These are phyloP conservation scores for Monotropa hypopitys DNA, from an alignment of 179 eudicot genomes.

Conservation along the genomic window DNA sequence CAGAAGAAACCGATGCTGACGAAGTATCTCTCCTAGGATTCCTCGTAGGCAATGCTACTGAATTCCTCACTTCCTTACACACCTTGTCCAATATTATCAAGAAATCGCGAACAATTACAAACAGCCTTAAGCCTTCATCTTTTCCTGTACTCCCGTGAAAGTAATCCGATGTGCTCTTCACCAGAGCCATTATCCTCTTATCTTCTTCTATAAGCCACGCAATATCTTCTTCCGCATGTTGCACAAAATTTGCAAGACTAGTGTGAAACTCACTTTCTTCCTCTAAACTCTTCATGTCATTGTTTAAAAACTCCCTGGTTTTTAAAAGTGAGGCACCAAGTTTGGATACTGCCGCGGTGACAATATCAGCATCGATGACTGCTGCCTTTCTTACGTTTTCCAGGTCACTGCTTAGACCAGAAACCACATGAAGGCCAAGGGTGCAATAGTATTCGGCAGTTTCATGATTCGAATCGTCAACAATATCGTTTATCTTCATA, in stretches of 20 bases:
- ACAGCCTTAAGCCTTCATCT: conserved; percentile 66
- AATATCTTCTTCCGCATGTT: conserved; percentile 44
- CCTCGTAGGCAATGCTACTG: conserved; percentile 23
- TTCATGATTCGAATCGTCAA: conserved; percentile 32
- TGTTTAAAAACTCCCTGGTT: conserved; percentile 41
- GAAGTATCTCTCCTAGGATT: conserved; percentile 22
- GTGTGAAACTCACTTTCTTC: conserved; percentile 42
- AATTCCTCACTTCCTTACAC: conserved; percentile 52
- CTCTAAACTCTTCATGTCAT: conserved; percentile 31
- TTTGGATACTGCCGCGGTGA: conserved; percentile 50
- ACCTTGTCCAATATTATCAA: conserved; percentile 50
- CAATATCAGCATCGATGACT: conserved; percentile 38
- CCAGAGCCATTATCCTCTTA: conserved; percentile 54
- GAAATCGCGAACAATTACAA: conserved; percentile 66
- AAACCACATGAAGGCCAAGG: conserved; percentile 66
- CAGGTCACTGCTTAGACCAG: conserved; percentile 48
- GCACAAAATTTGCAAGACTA: conserved; percentile 40
- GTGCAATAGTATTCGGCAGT: conserved; percentile 46
- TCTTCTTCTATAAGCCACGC: conserved; percentile 53
- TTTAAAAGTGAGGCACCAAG: conserved; percentile 37
- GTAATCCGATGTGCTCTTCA: conserved; percentile 59
- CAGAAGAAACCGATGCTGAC: conserved; percentile 13
- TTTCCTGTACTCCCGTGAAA: conserved; percentile 68
- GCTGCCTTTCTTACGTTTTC: conserved; percentile 66
- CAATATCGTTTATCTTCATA: conserved; percentile 45